Base-by-base conservation (phyloP, 2,329 filamentous ascomycete genomes). In the Calcarisporium arbuscula region DNA sequence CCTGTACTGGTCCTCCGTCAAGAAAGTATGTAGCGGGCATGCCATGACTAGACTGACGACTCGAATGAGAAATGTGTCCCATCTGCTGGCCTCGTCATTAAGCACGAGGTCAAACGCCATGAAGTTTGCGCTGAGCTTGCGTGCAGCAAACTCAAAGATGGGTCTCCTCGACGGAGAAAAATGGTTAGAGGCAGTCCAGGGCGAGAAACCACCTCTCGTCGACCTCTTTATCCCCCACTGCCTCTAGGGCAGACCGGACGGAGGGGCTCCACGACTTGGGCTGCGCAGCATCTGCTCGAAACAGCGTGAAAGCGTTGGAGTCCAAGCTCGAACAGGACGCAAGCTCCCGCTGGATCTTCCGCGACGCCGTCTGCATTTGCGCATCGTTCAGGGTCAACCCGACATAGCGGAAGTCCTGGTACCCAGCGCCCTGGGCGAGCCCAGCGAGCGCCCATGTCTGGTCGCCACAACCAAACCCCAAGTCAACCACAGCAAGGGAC, bases 381-480 rank as follows among this genome's bases (percentile, higher is more conserved):
- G 56, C 47, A 8, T 52, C 46, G 29, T 72, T 63, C 5, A 74
- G 48, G 0, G 72, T 77, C 22, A 77, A 64, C 1, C 73, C 73
- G 4, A 74, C 56, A 43, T 77, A 77, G 20, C 53, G 55, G 36
- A 68, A 60, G 10, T 45, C 36, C 18, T 37, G 32, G 39, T 51
- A 50, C 21, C 42, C 33, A 3, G 33, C 34, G 5, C 44, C 26
- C 14, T 43, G 32, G 5, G 53, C 40, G 17, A 55, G 46, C 9
- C 48, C 50, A 2, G 55, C 60, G 7, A 36, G 12, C 36, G 68
- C 63, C 15, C 69, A 48, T 0, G 65, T 71, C 48, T 78, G 74
- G 43, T 78, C 72, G 20, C 74, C 74, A 41, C 74, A 79, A 8
- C 74, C 74, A 40, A 76, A 71, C 3, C 74, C 74, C 2, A 77